Evolutionary conservation across 2,329 filamentous ascomycete genomes (phyloP), one percentile per base, ranked within the genome.

Genomic region (Raffaelea albimanens): DNA sequence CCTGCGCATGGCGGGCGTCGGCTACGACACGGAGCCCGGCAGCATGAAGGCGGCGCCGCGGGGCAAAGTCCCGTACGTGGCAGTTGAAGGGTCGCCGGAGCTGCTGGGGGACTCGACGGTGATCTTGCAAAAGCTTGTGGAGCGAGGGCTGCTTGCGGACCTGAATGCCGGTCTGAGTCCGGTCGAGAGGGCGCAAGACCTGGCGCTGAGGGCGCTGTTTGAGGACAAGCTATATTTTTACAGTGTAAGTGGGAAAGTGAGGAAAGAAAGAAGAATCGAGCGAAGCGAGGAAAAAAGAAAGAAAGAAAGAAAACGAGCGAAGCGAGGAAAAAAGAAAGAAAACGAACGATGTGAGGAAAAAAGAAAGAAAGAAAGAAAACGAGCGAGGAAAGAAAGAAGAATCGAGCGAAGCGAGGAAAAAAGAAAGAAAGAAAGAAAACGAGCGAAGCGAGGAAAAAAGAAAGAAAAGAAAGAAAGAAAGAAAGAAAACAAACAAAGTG

Each of bases 221-320:
- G 79, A 83, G 60, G 78, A 83, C 19, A 80, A 74, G 58, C 52
- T 80, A 16, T 76, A 73, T 55, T 82, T 81, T 52, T 78, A 72
- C 49, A 65, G 72, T 23, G 71, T 75, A 29, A 50, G 34, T 59
- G n/a, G 8, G 63, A 76, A 46, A n/a, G n/a, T n/a, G n/a, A n/a
- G 36, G 19, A 39, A 39, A 5, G 5, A 18, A 40, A 40, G 38
- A 3, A n/a, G n/a, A n/a, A n/a, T n/a, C n/a, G n/a, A n/a, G n/a
- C 80, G 83, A 41, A 19, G 5, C 14, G 9, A 5, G 9, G 16
- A 10, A 40, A 40, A 13, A 23, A 13, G 19, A 5, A 14, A 41
- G 20, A 20, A 4, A 20, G 3, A 8, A 5, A 40, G 19, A 18
- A 19, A 18, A 19, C n/a, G n/a, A n/a, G n/a, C n/a, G n/a, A n/a